Base-by-base conservation (phyloP, 495 filamentous ascomycete species). In the Neurospora pannonica region DNA sequence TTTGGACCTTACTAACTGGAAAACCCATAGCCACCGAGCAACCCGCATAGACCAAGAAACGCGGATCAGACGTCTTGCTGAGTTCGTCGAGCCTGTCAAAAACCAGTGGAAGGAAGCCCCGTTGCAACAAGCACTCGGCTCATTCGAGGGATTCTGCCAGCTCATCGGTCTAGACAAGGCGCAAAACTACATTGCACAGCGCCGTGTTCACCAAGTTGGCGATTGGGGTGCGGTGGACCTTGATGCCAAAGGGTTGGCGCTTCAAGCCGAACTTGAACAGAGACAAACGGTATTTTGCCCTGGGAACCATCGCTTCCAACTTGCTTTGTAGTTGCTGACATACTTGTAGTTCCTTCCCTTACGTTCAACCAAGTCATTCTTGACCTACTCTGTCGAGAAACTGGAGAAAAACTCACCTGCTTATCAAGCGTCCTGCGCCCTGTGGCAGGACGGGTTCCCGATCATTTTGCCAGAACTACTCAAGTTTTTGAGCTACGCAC, bases 371-470 rank as follows among this genome's bases (percentile, higher is more conserved):
- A 98, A 97, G 76, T 92, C 92, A 0, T 92, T 98, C 82, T 83
- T 99, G 34, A 92, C 92, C 2, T 94, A 93, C 37, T 96, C 95
- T 0, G 94, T 93, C 2, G 96, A 99, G 72, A 95, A 94, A 79
- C 81, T 97, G 17, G 91, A 93, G 62, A 92, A 89, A 73, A 86
- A 84, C 4, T 89, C 91, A 10, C 80, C 88, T 37, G 84, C 91
- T 2, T 95, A 92, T 74, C 86, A 89, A 40, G 88, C 91, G 13
- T 90, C 94, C 1, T 91, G 91, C 77, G 84, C 83, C 34, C 85
- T 98, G 39, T 99, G 96, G 96, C 88, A 92, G 73, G 91, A 94
- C 42, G 85, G 90, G 1, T 92, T 97, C 70, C 93, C 94, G 4
- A 81, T 89, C 42, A 95, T 99, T 71, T 84, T 98, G 40, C 95